Conservation (phyloP, 495 filamentous ascomycete species). For the Penicillium steckii region DNA sequence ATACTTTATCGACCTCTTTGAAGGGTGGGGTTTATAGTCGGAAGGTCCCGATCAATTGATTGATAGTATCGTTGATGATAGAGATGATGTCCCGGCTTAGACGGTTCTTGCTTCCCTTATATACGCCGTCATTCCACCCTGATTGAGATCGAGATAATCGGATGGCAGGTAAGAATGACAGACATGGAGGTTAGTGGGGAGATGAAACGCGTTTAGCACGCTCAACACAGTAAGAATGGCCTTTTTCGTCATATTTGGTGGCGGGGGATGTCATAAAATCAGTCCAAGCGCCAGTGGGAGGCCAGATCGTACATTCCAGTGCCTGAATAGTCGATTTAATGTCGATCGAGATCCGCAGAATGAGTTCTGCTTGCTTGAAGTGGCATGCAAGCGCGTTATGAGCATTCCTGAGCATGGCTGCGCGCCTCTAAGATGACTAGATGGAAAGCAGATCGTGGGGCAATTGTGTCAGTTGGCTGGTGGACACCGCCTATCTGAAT, state of each 20-base stretch:
- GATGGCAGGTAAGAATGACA: conserved; percentile 27
- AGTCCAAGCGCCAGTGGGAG: conserved; percentile 2
- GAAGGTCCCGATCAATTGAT: background rate
- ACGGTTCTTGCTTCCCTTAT: conserved; percentile 10
- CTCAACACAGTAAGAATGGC: background rate
- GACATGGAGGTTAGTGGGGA: conserved; percentile 13
- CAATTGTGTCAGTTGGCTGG: conserved; percentile 9
- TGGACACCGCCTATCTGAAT: conserved; percentile 1
- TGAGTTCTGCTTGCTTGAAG: background rate
- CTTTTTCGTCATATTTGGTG: conserved; percentile 23
- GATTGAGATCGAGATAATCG: conserved; percentile 6
- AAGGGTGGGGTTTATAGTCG: background rate
- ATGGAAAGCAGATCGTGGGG: conserved; percentile 2
- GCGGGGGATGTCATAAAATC: conserved; percentile 14
- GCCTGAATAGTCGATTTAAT: background rate
- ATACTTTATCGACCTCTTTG: no score
- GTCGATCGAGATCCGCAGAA: conserved; percentile 18
- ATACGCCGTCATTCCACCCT: conserved; percentile 11
- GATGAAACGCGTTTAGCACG: conserved; percentile 16
- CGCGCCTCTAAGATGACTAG: conserved; percentile 12
- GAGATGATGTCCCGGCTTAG: no score
- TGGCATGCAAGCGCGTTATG: conserved; percentile 13
- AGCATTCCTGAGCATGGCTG: conserved; percentile 24
- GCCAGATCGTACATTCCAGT: conserved; percentile 20
- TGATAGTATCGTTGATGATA: background rate